Conservation (phyloP, 1,139 yeast species). For the Yamadazyma buinensis region DNA sequence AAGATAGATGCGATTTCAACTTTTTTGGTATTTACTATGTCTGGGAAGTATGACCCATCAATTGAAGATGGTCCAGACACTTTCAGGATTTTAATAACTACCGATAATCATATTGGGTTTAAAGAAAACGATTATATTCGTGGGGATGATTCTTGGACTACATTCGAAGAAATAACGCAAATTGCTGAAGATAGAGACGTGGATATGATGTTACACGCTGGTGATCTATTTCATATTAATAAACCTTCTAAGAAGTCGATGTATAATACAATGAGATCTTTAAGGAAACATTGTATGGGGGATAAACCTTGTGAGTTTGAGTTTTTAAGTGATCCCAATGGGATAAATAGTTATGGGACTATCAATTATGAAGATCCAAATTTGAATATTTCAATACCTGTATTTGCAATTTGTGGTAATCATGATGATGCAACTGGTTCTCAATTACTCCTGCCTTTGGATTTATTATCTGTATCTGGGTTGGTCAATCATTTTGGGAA, state of each 20-base stretch:
- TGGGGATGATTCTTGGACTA: constrained; percentile 85
- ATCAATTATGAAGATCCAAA: constrained; percentile 91
- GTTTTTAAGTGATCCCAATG: constrained; percentile 72
- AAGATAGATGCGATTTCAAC: too few relatives aligned
- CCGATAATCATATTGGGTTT: constrained; percentile 96
- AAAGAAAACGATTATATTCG: constrained; percentile 85
- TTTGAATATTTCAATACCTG: constrained; percentile 84
- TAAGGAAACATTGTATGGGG: constrained; percentile 75
- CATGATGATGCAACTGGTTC: constrained; percentile 97
- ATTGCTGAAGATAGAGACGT: constrained; percentile 72
- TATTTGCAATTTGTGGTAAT: constrained; percentile 92
- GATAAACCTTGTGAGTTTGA: constrained; percentile 87
- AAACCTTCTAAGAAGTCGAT: constrained; percentile 85
- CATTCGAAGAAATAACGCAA: constrained; percentile 78
- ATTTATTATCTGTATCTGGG: constrained; percentile 77
- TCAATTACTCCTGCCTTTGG: constrained; percentile 82
- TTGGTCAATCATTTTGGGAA: constrained; percentile 87
- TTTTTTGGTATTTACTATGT: too few relatives aligned
- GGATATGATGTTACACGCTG: constrained; percentile 89
- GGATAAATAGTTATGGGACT: constrained; percentile 55
- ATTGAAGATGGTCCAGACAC: constrained; percentile 51
- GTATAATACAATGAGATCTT: constrained; percentile 74
- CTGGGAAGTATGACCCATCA: constrained; percentile 1
- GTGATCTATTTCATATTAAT: constrained; percentile 88
- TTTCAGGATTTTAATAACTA: constrained; percentile 73